Evolutionary conservation across 805 yeast species (phyloP).

Genomic region (Kregervanrija fluxuum): DNA sequence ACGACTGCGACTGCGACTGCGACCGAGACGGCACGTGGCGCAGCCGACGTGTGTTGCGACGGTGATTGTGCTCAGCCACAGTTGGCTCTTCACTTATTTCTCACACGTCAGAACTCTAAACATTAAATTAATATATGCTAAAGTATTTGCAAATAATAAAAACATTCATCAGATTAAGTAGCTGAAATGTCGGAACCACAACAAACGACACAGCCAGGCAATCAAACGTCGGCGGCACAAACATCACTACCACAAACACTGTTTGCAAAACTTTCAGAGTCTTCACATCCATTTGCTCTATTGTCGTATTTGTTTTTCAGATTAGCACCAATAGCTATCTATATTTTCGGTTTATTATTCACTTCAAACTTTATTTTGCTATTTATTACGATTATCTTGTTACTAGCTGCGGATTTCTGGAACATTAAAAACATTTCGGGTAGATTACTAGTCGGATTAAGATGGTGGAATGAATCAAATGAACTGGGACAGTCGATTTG

Average conservation of each 20-base stretch:
- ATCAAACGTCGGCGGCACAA: constrained; percentile 12
- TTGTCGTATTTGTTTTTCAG: constrained; percentile 57
- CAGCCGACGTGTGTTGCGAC: too few relatives aligned
- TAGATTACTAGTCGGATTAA: constrained; percentile 77
- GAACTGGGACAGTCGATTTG: constrained; percentile 61
- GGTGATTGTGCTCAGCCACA: too few relatives aligned
- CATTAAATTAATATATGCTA: neutral
- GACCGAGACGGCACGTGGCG: too few relatives aligned
- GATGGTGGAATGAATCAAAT: constrained; percentile 94
- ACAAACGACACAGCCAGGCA: neutral
- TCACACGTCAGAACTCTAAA: neutral
- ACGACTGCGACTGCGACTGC: too few relatives aligned
- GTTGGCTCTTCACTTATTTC: neutral
- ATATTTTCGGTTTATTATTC: constrained; percentile 64
- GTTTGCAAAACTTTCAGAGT: constrained; percentile 47
- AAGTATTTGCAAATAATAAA: neutral
- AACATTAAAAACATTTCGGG: constrained; percentile 89
- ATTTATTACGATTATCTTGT: constrained; percentile 69
- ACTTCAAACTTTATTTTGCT: constrained; percentile 62
- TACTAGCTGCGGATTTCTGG: constrained; percentile 90
- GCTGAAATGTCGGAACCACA: neutral
- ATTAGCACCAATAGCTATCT: constrained; percentile 54
- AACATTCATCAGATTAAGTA: neutral
- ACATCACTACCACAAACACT: constrained; percentile 26
- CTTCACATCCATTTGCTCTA: constrained; percentile 80